Evolutionary conservation across 768 basidiomycete species (phyloP), one percentile per base, ranked within the genome.

Genomic region (Lentinus tigrinus): DNA sequence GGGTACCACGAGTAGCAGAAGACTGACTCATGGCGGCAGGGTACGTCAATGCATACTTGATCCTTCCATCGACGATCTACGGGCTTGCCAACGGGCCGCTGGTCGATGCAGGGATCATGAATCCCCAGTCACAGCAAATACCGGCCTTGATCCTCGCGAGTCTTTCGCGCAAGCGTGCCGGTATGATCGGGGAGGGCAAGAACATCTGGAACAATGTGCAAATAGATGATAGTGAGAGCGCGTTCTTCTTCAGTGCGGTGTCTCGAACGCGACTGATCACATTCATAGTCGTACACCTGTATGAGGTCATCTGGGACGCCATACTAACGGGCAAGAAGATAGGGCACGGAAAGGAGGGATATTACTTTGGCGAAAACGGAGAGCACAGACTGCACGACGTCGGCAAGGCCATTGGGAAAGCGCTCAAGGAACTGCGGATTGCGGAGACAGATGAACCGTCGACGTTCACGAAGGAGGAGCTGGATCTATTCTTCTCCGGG

Each of bases 141-240:
- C 84, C 81, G 3, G 28, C 47, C 0, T 65, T 83, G 2, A 77
- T 87, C 46, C 67, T 69, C 16, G 75, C 77, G 0, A 66, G 76
- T 21, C 61, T 85, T 28, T 71, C 65, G 57, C 77, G 85, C 26
- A 75, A 75, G 0, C 75, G 78, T 34, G 83, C 74, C 0, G 84
- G 82, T 8, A 72, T 83, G 66, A 72, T 88, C 3, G 85, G 85
- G 0, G 66, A 76, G 38, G 86, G 87, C 0, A 70, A 75, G 63
- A 87, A 87, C 57, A 40, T 83, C 3, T 88, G 84, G 85, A 76
- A 79, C 1, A 74, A 83, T 58, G 80, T 86, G 19, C 75, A 83
- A 56, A 75, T 85, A 46, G 70, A 78, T 36, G 84, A 85, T 28
- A 71, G 84, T 83, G 56, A 51, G 75, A 54, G 16, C 36, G 26